A percentile compares a stretch with the other conserved stretches of the same genome.
Conservation (phyloP, 1,139 yeast genomes). For the Pichia sp. region DNA sequence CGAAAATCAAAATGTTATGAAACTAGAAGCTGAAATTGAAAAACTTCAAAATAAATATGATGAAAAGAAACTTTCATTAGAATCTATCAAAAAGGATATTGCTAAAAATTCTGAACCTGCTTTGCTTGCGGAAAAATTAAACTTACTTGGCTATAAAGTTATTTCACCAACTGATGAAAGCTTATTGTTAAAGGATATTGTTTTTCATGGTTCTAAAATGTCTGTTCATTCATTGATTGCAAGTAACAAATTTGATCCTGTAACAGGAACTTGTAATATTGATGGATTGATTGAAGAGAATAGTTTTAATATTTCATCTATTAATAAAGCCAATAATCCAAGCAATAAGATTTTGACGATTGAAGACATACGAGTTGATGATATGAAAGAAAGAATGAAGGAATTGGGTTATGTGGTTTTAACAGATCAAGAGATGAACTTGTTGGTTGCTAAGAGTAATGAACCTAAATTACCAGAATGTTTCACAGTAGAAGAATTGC, state of each 20-base stretch:
- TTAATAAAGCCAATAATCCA: not conserved
- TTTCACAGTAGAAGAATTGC: constrained; percentile 13
- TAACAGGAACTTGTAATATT: constrained; percentile 2
- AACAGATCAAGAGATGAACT: constrained; percentile 27
- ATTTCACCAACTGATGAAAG: constrained; percentile 9
- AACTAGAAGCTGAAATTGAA: constrained; percentile 11
- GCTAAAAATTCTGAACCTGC: constrained; percentile 3
- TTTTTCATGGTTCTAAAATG: not conserved
- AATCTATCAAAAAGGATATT: constrained; percentile 1
- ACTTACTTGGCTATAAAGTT: constrained; percentile 16
- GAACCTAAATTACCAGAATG: constrained; percentile 9
- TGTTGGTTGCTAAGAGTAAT: constrained; percentile 6
- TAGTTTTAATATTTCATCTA: constrained; percentile 17
- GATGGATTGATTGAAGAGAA: constrained; percentile 3
- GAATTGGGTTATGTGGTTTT: constrained; percentile 37
- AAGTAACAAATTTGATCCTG: constrained; percentile 19
- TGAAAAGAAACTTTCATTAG: constrained; percentile 7
- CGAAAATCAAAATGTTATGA: constrained; percentile 1
- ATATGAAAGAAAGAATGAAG: constrained; percentile 20
- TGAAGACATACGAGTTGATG: constrained; percentile 7
- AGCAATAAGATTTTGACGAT: not conserved
- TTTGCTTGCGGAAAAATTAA: constrained; percentile 13
- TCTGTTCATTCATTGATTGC: constrained; percentile 7
- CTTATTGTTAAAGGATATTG: not conserved
- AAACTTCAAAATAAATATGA: constrained; percentile 10